Percentiles rank a stretch among this genome's conserved stretches.
Evolutionary conservation across 352 stramenopile genomes (phyloP).

Genomic region (Phytophthora pistaciae): DNA sequence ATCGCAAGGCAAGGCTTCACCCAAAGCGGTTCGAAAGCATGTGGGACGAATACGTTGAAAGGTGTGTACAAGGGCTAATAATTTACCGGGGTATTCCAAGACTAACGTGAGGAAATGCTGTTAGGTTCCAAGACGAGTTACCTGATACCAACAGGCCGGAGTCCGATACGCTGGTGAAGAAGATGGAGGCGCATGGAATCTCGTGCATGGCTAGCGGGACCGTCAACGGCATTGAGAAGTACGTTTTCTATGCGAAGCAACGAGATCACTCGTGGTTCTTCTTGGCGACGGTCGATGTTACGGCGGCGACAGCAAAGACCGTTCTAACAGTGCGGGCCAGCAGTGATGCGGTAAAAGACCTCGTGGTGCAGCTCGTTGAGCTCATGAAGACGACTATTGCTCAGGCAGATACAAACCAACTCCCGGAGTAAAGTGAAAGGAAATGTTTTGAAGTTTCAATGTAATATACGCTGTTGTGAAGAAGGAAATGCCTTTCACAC

Average conservation of each 20-base stretch:
- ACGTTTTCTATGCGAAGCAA: slow-evolving; percentile 82
- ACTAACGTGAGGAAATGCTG: background rate
- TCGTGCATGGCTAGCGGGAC: slow-evolving; percentile 81
- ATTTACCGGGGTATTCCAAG: background rate
- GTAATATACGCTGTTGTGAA: slow-evolving; percentile 37
- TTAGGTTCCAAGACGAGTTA: slow-evolving; percentile 45
- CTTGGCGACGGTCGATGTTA: slow-evolving; percentile 62
- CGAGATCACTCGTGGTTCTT: slow-evolving; percentile 55
- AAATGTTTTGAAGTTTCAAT: slow-evolving; percentile 30
- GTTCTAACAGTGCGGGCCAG: slow-evolving; percentile 57
- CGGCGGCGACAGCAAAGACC: slow-evolving; percentile 43
- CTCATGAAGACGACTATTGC: slow-evolving; percentile 36
- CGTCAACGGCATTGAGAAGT: slow-evolving; percentile 76
- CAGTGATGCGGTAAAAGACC: slow-evolving; percentile 51
- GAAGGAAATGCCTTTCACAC: slow-evolving; percentile 11
- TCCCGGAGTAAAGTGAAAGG: slow-evolving; percentile 1
- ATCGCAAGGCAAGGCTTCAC: slow-evolving; percentile 53
- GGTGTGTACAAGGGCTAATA: slow-evolving; percentile 37
- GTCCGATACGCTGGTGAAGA: slow-evolving; percentile 40
- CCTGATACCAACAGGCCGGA: slow-evolving; percentile 27
- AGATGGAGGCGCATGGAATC: slow-evolving; percentile 57
- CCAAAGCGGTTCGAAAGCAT: slow-evolving; percentile 79
- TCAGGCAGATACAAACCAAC: slow-evolving; percentile 6
- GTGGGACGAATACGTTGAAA: slow-evolving; percentile 81
- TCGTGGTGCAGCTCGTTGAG: slow-evolving; percentile 57